Conservation (phyloP, 345 rosid genomes). For the Geranium rotundifolium region DNA sequence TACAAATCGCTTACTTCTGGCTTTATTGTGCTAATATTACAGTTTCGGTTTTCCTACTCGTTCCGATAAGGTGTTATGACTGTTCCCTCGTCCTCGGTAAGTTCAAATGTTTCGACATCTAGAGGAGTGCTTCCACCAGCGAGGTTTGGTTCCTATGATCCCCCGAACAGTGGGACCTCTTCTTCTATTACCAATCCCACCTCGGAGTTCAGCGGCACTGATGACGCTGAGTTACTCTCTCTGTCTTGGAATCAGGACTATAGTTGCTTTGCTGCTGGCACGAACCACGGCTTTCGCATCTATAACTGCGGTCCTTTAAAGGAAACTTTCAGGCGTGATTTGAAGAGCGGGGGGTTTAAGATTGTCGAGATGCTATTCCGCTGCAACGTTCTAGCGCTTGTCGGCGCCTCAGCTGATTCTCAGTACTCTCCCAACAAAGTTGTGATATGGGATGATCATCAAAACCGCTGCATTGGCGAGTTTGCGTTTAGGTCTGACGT, state of each 20-base stretch:
- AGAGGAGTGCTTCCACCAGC: conserved; percentile 18
- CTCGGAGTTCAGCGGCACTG: conserved; percentile 22
- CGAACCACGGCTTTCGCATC: conserved; percentile 63
- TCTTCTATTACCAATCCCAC: conserved; percentile 23
- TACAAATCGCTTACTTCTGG: no score
- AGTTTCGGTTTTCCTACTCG: no score
- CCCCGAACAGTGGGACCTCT: conserved; percentile 15
- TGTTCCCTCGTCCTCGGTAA: conserved; percentile 30
- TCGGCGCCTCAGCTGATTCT: conserved; percentile 57
- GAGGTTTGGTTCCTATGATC: conserved; percentile 22
- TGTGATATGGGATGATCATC: conserved; percentile 86
- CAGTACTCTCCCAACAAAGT: conserved; percentile 79
- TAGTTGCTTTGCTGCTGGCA: conserved; percentile 76
- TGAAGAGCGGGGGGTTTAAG: conserved; percentile 61
- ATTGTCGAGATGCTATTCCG: conserved; percentile 93
- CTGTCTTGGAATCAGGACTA: conserved; percentile 86
- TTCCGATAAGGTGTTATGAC: conserved; percentile 6
- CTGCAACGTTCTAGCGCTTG: conserved; percentile 77
- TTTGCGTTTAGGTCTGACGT: conserved; percentile 71
- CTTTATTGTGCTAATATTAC: no score
- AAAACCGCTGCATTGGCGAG: conserved; percentile 75
- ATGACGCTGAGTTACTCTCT: conserved; percentile 48
- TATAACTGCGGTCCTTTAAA: conserved; percentile 74
- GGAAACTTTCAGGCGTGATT: conserved; percentile 61
- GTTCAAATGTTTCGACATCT: conserved; percentile 35